Percentiles rank a stretch among this genome's conserved stretches.
Conservation (phyloP, 208 protist species). For the Trypanosoma melophagium region DNA sequence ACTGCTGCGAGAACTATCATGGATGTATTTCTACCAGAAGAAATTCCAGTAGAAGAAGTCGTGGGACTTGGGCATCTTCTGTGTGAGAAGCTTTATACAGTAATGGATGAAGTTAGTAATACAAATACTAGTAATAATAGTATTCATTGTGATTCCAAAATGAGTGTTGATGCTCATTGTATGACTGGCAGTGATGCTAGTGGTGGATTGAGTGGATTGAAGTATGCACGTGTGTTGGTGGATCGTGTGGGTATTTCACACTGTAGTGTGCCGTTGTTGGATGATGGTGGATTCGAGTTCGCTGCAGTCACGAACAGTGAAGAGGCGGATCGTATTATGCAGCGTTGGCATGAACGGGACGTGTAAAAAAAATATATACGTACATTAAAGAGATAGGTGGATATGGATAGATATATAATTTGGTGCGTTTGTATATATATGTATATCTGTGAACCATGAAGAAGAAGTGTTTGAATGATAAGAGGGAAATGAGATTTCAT, state of each 20-base stretch:
- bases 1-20: conserved; percentile 52
- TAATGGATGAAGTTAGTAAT: background rate
- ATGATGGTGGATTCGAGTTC: conserved; percentile 67
- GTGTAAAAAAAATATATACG: background rate
- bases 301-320: conserved; percentile 47
- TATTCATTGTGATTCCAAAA: no score
- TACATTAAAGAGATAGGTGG: background rate
- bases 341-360: conserved; percentile 50
- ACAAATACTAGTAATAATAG: no score
- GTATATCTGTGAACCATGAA: background rate
- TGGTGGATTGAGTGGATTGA: background rate
- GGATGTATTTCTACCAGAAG: conserved; percentile 57
- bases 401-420: no score
- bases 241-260: conserved; percentile 52
- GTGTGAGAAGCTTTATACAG: conserved; percentile 31
- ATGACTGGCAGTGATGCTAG: no score
- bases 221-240: conserved; percentile 26
- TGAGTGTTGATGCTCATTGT: no score
- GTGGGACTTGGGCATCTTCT: conserved; percentile 28
- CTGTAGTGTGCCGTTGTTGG: conserved; percentile 55
- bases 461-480: background rate
- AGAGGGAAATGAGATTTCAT: background rate
- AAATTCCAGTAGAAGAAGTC: conserved; percentile 27
- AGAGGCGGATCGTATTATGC: conserved; percentile 42
- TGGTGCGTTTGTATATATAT: no score